Evolutionary conservation across 1,139 yeast genomes (phyloP), one percentile per base, ranked within the genome.

Genomic region (Hansenula lynferdii): DNA sequence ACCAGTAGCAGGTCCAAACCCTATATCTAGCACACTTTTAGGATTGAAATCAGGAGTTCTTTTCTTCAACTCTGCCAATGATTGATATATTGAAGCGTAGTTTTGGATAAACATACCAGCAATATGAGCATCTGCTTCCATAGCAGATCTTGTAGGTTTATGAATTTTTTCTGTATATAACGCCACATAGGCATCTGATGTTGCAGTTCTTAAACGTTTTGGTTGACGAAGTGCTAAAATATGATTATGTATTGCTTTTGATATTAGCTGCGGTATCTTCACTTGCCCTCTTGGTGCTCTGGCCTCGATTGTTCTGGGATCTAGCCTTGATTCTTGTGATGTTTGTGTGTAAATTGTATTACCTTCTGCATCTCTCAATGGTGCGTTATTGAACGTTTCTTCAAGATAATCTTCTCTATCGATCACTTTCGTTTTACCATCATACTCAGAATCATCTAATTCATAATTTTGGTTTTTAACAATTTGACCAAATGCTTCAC

Each of bases 1-100:
- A 1, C 97, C 97, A 0, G 95, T 83, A 1, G 92, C 94, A 1
- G 98, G 97, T 0, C 98, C 98, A 55, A 75, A 80, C 0, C 97
- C 95, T 8, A 87, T 75, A 52, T 87, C 95, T 40, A 92, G 67
- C 0, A 92, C 75, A 14, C 75, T 66, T 24, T 70, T 57, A 0
- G 97, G 97, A 25, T 62, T 61, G 62, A 89, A 86, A 1, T 56
- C 56, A 12, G 48, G 47, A 6, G n/a, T n/a, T 37, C 94, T 66
- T 36, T 74, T 72, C 47, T 75, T 70, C 28, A 89, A 63, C 52
- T 92, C 97, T 24, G 61, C 57, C 34, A 92, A 61, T 0, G 82
- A 87, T 47, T 82, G 86, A 43, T 69, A 69, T 3, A 79, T 63
- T 27, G 89, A 76, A 2, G 90, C 85, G 56, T 86, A 92, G 55